Evolutionary conservation across 768 basidiomycete species (phyloP).

Genomic region (Tulasnella sp.): DNA sequence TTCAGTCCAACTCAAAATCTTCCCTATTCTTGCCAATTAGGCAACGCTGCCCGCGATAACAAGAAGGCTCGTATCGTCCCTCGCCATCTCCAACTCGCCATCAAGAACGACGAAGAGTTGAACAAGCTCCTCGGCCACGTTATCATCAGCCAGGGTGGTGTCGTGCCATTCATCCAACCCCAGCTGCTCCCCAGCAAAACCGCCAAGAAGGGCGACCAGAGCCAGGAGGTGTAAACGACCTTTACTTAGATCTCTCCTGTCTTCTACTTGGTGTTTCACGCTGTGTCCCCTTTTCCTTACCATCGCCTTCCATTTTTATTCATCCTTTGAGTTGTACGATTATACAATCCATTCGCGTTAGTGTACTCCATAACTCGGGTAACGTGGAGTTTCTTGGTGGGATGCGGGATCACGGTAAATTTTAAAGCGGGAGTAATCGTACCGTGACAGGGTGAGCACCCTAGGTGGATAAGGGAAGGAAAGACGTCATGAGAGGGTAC

Average conservation of each 20-base stretch:
- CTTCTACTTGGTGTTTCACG: background rate
- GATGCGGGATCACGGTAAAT: background rate
- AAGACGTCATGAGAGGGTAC: too few species aligned
- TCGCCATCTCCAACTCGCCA: slow-evolving; percentile 83
- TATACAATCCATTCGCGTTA: background rate
- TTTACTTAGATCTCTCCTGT: background rate
- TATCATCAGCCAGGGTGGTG: slow-evolving; percentile 86
- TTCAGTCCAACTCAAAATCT: background rate
- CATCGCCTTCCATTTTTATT: background rate
- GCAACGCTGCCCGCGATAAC: slow-evolving; percentile 75
- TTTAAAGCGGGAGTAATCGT: too few species aligned
- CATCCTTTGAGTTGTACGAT: background rate
- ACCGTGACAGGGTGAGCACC: too few species aligned
- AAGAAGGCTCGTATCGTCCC: slow-evolving; percentile 94
- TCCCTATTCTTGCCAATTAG: background rate
- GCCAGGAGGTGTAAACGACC: slow-evolving; percentile 34
- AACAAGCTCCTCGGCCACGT: slow-evolving; percentile 77
- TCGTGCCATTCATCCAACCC: slow-evolving; percentile 67
- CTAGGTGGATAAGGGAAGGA: too few species aligned
- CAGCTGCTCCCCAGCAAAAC: slow-evolving; percentile 37
- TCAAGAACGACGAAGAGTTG: slow-evolving; percentile 82
- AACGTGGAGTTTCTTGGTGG: too few species aligned
- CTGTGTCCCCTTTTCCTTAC: background rate
- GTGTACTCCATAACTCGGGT: background rate
- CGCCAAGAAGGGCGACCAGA: slow-evolving; percentile 36